Base-by-base conservation (phyloP, 345 rosid species). In the Acer negundo region DNA sequence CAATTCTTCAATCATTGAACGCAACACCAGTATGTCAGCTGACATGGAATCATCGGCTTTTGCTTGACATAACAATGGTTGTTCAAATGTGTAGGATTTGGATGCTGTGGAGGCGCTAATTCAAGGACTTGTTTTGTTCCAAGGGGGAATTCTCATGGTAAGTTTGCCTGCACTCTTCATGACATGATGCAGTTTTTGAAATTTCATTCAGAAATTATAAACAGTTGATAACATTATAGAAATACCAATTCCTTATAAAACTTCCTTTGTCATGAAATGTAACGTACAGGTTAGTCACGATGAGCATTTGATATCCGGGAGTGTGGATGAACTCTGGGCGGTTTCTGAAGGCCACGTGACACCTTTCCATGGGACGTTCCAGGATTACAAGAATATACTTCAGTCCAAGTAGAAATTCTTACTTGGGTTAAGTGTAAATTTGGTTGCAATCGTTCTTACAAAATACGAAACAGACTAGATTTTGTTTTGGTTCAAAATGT, bases 91-190 rank as follows among this genome's bases (percentile, higher is more conserved):
- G 80, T 81, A 95, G 98, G 99, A 95, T 87, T 82, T 95, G 89
- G 99, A 95, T 85, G 99, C 99, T 16, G 99, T 93, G 87, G 99
- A 95, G 85, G 99, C 99, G 31, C 84, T 95, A 80, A 95, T 95
- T 80, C 98, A 95, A 90, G 99, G 99, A 58, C 98, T 95, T 73
- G 98, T 95, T 58, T 64, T 95, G 79, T 93, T 89, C 89, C 98
- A 95, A 87, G 99, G 99, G 83, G 98, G 99, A 70, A 93, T 95
- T 76, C 91, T 94, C 81, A 93, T 91, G 99, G 99, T 95, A 89
- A 40, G 46, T 20, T 38, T 38, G n/a, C 77, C 31, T 38, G 35
- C 28, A 79, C 71, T 22, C 59, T 40, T 44, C 20, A 22, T 66
- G 31, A 8, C 20, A 22, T 66, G 31, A 42, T 64, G 4, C 16